Conservation (phyloP, 1,139 yeast species). For the Suhomyces chickasaworum region DNA sequence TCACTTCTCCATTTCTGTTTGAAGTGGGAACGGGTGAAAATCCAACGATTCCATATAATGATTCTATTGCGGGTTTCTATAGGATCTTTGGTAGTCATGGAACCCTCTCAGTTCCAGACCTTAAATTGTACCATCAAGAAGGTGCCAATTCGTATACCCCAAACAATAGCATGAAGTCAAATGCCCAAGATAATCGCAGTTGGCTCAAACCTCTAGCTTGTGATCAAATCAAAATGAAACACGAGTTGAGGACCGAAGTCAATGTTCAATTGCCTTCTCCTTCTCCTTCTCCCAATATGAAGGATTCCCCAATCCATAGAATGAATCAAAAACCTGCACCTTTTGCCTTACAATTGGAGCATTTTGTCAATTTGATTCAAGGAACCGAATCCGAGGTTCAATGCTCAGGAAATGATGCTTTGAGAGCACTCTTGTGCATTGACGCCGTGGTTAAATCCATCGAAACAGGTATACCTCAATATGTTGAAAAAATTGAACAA, state of each 20-base stretch:
- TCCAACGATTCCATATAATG: constrained; percentile 41
- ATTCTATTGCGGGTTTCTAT: constrained; percentile 38
- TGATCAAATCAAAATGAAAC: constrained; percentile 25
- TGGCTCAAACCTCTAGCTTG: constrained; percentile 39
- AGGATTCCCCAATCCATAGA: constrained; percentile 24
- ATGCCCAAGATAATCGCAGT: constrained; percentile 20
- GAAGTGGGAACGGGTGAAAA: constrained; percentile 49
- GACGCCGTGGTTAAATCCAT: constrained; percentile 43
- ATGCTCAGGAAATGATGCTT: constrained; percentile 46
- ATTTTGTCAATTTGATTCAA: constrained; percentile 37
- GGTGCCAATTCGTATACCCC: constrained; percentile 10
- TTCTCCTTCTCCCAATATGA: constrained; percentile 29
- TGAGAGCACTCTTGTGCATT: constrained; percentile 41
- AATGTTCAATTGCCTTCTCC: constrained; percentile 24
- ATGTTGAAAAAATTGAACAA: constrained; percentile 28
- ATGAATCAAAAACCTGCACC: constrained; percentile 31
- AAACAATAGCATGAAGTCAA: constrained; percentile 18
- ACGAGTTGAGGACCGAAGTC: constrained; percentile 15
- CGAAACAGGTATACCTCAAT: constrained; percentile 39
- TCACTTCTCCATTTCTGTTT: constrained; percentile 44
- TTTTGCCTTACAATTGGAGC: constrained; percentile 43
- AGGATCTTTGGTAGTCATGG: constrained; percentile 45
- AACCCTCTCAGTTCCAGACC: constrained; percentile 45
- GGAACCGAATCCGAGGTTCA: constrained; percentile 35
- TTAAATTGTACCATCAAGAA: constrained; percentile 38